Evolutionary conservation across 148 eudicot species (phyloP).

Genomic region (Agrostemma githago): DNA sequence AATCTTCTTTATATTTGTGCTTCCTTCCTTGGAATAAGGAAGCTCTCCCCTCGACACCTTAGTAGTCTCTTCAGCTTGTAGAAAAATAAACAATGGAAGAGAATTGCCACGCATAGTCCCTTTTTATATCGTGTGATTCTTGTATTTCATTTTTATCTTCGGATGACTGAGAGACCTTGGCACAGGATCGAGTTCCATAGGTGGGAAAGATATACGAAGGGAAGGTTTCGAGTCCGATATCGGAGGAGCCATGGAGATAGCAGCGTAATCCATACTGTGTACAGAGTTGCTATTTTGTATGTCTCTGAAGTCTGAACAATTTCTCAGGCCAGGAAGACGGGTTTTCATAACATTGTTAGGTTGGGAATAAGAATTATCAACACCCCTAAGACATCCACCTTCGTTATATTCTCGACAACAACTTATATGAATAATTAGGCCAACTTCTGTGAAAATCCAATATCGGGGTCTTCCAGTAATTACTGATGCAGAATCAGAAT

Average conservation of each 20-base stretch:
- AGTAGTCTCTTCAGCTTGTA: too few species aligned
- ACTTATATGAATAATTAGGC: conserved; percentile 38
- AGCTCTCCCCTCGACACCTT: too few species aligned
- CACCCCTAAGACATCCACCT: too few species aligned
- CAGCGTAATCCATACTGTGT: conserved; percentile 16
- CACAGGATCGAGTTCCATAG: conserved; percentile 56
- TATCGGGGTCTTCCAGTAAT: conserved; percentile 63
- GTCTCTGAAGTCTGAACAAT: conserved; percentile 18
- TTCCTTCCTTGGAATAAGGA: too few species aligned
- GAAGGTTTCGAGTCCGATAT: conserved; percentile 5
- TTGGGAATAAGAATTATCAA: not conserved
- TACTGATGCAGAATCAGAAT: conserved; percentile 43
- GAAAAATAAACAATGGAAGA: too few species aligned
- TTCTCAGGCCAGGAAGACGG: conserved; percentile 26
- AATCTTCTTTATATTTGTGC: too few species aligned
- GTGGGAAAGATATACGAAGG: conserved; percentile 50
- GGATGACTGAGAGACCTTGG: not conserved
- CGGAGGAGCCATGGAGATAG: conserved; percentile 18
- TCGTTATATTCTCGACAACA: conserved; percentile 44
- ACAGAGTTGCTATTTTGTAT: conserved; percentile 16
- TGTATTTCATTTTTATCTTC: too few species aligned
- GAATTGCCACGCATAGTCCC: too few species aligned
- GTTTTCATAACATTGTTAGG: conserved; percentile 20
- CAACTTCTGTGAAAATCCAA: conserved; percentile 54
- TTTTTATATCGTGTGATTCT: not conserved